Evolutionary conservation across 2,329 filamentous ascomycete genomes (phyloP), one percentile per base, ranked within the genome.

Genomic region (Clonostachys rosea): DNA sequence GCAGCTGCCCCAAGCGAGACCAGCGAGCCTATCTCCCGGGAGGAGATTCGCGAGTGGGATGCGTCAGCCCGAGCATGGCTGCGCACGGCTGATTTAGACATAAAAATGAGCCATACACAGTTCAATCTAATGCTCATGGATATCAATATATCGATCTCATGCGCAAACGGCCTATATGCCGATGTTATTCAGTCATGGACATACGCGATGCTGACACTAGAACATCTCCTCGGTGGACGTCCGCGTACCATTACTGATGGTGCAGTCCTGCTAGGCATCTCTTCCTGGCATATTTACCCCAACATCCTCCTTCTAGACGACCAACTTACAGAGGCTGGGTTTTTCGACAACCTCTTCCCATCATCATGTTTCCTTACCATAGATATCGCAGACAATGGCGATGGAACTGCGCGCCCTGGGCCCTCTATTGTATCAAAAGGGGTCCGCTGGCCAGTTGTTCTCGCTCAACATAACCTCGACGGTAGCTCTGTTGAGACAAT

Each of bases 1-100:
- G 6, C 17, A 14, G 40, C 24, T 14, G 12, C 37, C 11, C 39
- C 35, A n/a, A 41, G 13, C 40, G 53, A 56, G 10, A 48, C 55
- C 1, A 46, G 50, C 34, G 53, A 56, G n/a, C 44, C 50, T 1
- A 52, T 62, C 14, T 46, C 53, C 5, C 40, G 58, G 37, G 47
- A 42, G 3, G 52, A 64, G 5, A 50, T 66, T 5, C 49, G 52
- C 1, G 47, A 50, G 14, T 65, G 62, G 63, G 63, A 67, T 47
- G 52, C 56, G 4, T 64, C 60, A 47, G 61, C 60, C 4, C 49
- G 61, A 3, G 50, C 62, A 1, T 67, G 62, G 64, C 35, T 67
- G 2, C 54, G 50, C n/a, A 57, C 48, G 7, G 62, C 61, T 1
- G 57, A 66, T 45, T 5, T 42, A 10, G 54, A 52, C 5, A 62